phyloP scores from a whole-genome alignment of 1,284 basidiomycete genomes.

The Chalciporus piperatoides region DNA sequence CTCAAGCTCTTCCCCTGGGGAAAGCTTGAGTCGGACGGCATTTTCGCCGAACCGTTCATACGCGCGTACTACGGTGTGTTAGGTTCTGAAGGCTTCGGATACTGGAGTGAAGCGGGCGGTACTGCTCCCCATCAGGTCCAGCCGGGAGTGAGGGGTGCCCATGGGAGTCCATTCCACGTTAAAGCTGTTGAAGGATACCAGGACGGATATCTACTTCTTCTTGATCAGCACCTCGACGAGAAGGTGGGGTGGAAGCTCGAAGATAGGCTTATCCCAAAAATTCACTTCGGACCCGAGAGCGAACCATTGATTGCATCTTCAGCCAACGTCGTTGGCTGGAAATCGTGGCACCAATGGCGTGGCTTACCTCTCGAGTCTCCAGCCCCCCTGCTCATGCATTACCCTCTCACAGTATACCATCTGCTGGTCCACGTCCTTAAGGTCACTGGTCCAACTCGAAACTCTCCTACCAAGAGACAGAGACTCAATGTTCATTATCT shows the following conservation, averaged over 20 bases:
- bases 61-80: conserved; percentile 40
- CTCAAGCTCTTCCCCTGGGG: conserved; percentile 40
- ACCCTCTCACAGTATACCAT: conserved; percentile 38
- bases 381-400: conserved; percentile 40
- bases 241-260: conserved; percentile 39
- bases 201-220: conserved; percentile 35
- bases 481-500: conserved; percentile 35
- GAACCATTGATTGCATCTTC: conserved; percentile 25
- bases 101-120: conserved; percentile 38
- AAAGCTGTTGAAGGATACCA: conserved; percentile 22
- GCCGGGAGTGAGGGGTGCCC: conserved; percentile 10
- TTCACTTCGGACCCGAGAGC: conserved; percentile 27
- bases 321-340: conserved; percentile 35
- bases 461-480: conserved; percentile 22
- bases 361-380: conserved; percentile 39
- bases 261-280: conserved; percentile 32
- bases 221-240: conserved; percentile 30
- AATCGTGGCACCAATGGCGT: conserved; percentile 41
- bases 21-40: conserved; percentile 39
- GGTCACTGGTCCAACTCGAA: conserved; percentile 29
- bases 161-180: conserved; percentile 4
- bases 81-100: conserved; percentile 36
- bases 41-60: conserved; percentile 33
- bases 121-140: conserved; percentile 30
- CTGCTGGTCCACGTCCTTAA: conserved; percentile 35